A percentile compares a stretch with the other conserved stretches of the same genome.
These are phyloP conservation scores for Diutina catenulata DNA, from an alignment of 1,139 yeast genomes.

Conservation along the genomic window DNA sequence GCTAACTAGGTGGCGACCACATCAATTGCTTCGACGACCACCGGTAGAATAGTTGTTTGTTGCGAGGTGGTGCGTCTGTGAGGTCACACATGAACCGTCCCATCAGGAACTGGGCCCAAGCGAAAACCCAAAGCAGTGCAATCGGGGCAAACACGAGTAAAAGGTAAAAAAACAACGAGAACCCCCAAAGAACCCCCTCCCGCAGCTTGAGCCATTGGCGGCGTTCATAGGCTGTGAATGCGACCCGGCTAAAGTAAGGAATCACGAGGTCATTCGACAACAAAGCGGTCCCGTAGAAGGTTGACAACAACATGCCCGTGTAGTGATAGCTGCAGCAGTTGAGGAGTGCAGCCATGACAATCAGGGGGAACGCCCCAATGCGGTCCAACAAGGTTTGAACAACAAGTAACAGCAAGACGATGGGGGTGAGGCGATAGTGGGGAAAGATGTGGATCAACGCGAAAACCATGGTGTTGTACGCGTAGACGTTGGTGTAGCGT, in stretches of 20 bases:
- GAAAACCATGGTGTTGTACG: background rate
- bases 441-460: background rate
- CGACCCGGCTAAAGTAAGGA: conserved; percentile 41
- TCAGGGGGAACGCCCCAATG: conserved; percentile 4
- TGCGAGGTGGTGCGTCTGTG: background rate
- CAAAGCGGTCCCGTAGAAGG: background rate
- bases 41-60: background rate
- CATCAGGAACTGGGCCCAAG: background rate
- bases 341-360: background rate
- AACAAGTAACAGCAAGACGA: background rate
- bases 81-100: background rate
- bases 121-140: conserved; percentile 1
- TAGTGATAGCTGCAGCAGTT: background rate
- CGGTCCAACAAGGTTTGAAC: background rate
- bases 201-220: conserved; percentile 43
- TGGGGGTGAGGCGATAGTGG: background rate
- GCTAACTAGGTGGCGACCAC: background rate
- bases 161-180: conserved; percentile 38
- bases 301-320: background rate
- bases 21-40: background rate
- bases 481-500: background rate
- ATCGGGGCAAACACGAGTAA: conserved; percentile 10
- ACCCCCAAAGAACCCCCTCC: conserved; percentile 48
- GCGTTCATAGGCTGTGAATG: conserved; percentile 32
- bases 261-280: conserved; percentile 35